Evolutionary conservation across 352 stramenopile species (phyloP).

Genomic region (Phytophthora cajani): DNA sequence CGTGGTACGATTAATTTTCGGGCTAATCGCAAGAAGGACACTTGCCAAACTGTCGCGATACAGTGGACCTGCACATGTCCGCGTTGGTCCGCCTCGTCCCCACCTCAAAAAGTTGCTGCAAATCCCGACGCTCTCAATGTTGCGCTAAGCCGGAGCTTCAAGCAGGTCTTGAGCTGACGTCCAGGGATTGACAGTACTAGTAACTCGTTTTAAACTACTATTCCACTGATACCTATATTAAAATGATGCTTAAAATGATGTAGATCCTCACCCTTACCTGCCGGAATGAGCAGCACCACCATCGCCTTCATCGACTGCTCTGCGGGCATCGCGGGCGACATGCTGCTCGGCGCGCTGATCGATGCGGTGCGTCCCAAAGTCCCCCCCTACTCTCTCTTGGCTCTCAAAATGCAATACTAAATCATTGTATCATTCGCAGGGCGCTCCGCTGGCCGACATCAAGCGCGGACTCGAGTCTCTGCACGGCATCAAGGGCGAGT

Average conservation of each 20-base stretch:
- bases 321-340: slow-evolving; percentile 90
- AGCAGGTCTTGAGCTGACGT: background rate
- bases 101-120: background rate
- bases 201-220: too few relatives aligned
- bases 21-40: too few relatives aligned
- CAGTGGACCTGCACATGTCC: background rate
- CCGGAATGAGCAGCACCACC: slow-evolving; percentile 25
- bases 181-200: too few relatives aligned
- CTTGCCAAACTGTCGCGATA: too few relatives aligned
- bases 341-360: slow-evolving; percentile 90
- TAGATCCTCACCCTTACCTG: background rate
- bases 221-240: too few relatives aligned
- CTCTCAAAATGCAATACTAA: background rate
- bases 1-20: too few relatives aligned
- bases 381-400: background rate
- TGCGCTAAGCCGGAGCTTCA: background rate
- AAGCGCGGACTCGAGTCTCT: slow-evolving; percentile 66
- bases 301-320: slow-evolving; percentile 90
- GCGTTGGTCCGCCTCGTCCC: background rate
- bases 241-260: too few relatives aligned
- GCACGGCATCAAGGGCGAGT: slow-evolving; percentile 84
- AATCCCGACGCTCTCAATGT: background rate
- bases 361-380: slow-evolving; percentile 66
- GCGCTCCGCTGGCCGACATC: slow-evolving; percentile 63
- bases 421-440: slow-evolving; percentile 37